phyloP scores from a whole-genome alignment of 2,329 filamentous ascomycete species.

The Seiridium cupressi region DNA sequence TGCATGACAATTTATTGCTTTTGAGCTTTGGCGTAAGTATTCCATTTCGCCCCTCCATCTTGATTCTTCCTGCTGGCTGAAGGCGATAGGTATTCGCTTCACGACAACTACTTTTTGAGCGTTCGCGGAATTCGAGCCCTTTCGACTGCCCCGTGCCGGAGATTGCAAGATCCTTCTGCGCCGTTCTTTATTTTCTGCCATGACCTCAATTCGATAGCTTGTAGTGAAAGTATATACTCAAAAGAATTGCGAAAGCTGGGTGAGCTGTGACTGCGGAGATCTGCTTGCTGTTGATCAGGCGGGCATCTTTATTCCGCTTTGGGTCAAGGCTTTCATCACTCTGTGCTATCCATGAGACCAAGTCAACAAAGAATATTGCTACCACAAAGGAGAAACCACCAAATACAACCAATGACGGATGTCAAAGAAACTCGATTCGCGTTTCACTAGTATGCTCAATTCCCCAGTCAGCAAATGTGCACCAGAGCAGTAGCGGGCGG shows the following conservation, averaged over 20 bases:
- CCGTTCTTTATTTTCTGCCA: not conserved
- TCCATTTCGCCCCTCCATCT: conserved; percentile 1
- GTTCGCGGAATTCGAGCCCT: not conserved
- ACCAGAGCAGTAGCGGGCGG: no score
- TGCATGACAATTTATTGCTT: not conserved
- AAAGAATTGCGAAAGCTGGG: no score
- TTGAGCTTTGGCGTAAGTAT: not conserved
- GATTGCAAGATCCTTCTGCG: not conserved
- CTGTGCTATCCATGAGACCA: no score
- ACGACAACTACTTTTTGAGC: not conserved
- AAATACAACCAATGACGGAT: no score
- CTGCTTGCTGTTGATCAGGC: no score
- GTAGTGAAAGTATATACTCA: no score
- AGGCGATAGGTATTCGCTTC: not conserved
- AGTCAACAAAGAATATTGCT: not conserved
- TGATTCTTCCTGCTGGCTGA: not conserved
- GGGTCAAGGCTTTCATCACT: no score
- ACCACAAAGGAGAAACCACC: not conserved
- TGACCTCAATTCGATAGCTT: not conserved
- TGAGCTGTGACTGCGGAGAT: no score
- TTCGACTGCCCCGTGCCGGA: not conserved
- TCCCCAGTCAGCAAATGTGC: no score
- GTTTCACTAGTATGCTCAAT: no score
- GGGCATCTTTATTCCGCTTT: not conserved
- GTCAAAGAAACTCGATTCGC: no score